Base-by-base conservation (phyloP, 2,329 filamentous ascomycete species). In the Chaetoscypha palmicola region DNA sequence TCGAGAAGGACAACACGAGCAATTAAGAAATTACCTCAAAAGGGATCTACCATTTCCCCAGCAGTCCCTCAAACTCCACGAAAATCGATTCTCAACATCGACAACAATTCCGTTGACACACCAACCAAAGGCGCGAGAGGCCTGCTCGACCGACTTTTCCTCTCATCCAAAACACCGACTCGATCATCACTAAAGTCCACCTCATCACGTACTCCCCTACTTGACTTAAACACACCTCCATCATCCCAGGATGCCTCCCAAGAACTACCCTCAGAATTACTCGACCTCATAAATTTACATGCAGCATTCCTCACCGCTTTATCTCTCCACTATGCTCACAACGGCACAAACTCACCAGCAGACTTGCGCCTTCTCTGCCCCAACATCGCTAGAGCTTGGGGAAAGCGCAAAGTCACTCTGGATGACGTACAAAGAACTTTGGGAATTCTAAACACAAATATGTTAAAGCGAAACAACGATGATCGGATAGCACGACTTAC, bases 241-340 rank as follows among this genome's bases (percentile, higher is more conserved):
- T 46, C 43, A 26, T 33, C 37, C 3, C 24, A 26, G 31, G 16
- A 34, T 26, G 17, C 34, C 34, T 7, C 41, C 19, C 33, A 43
- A 41, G 32, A 50, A 39, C 44, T 81, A 4, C 76, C 74, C 9
- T 59, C 58, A 14, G 76, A 78, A 54, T 65, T 80, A 31, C 61
- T 69, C 45, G 76, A 84, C 38, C 67, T 88, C 12, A 64, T 85
- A 39, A 67, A 74, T 45, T 68, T 90, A 20, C 78, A 88, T 61
- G 69, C 70, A 31, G 72, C 80, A 9, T 84, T 89, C 53, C 68
- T 86, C 46, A 80, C 81, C 56, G 79, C 83, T 0, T 67, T 87
- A 19, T 74, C 76, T 0, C 66, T 89, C 8, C 82, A 88, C 56
- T 74, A 79, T 48, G 81, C 81, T 1, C 83, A 90, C 63, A 78